Evolutionary conservation across 2,329 filamentous ascomycete genomes (phyloP).

Genomic region (Botryotinia calthae): DNA sequence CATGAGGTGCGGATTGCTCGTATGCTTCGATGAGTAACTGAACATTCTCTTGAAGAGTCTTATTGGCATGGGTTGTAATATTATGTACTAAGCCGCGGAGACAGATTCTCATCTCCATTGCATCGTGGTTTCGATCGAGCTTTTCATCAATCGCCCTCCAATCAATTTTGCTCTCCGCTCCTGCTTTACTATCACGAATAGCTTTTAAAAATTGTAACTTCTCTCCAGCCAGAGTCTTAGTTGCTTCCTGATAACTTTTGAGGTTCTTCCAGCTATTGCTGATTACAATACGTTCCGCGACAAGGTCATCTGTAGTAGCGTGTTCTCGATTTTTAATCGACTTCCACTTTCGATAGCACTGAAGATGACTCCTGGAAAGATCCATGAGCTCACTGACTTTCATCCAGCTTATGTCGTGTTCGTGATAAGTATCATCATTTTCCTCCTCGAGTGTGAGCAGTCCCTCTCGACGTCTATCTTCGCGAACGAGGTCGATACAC

Average conservation of each 20-base stretch:
- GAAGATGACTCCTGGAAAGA: slow-evolving; percentile 60
- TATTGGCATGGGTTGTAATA: slow-evolving; percentile 33
- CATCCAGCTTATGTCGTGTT: slow-evolving; percentile 63
- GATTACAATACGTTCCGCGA: slow-evolving; percentile 27
- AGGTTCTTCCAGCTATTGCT: slow-evolving; percentile 44
- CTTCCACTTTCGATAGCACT: slow-evolving; percentile 69
- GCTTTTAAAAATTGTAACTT: slow-evolving; percentile 46
- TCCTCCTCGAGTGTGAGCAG: slow-evolving; percentile 35
- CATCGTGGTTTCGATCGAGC: slow-evolving; percentile 42
- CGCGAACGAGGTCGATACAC: slow-evolving; percentile 50
- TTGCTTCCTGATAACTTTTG: slow-evolving; percentile 45
- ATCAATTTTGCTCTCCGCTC: slow-evolving; percentile 48
- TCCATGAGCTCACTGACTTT: slow-evolving; percentile 61
- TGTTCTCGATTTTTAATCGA: slow-evolving; percentile 41
- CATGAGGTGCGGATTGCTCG: slow-evolving; percentile 29
- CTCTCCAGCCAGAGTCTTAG: slow-evolving; percentile 45
- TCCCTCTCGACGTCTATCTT: slow-evolving; percentile 33
- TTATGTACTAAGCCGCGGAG: slow-evolving; percentile 34
- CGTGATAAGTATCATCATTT: slow-evolving; percentile 40
- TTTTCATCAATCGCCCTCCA: slow-evolving; percentile 48
- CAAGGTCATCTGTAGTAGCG: slow-evolving; percentile 26
- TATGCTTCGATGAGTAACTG: slow-evolving; percentile 32
- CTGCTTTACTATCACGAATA: slow-evolving; percentile 44
- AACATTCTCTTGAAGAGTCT: slow-evolving; percentile 35
- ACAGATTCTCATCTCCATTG: slow-evolving; percentile 34